Evolutionary conservation across 176 grass and related monocot genomes (phyloP), one percentile per base, ranked within the genome.

Genomic region (Tillandsia leiboldiana): DNA sequence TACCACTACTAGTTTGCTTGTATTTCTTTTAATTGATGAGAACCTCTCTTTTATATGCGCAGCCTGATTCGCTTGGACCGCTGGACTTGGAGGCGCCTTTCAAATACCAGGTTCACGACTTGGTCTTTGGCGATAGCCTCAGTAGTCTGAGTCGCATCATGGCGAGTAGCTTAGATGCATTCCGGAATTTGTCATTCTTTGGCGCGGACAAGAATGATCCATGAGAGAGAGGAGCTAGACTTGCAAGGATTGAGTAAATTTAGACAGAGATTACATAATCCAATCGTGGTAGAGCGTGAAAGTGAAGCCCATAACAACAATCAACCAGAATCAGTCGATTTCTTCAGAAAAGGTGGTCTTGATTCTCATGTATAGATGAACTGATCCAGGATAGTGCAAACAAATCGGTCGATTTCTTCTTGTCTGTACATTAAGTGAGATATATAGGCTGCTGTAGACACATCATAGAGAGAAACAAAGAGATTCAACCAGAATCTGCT

Each of bases 11-110:
- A 58, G 47, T 12, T 52, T 9, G 11, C 61, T 51, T 1, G 15
- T 50, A 56, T 75, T 68, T 57, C 64, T 64, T 5, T 10, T 78
- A 63, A 47, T 26, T 68, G 20, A 67, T 77, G 51, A 47, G 24
- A 10, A 51, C 17, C 49, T 64, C 58, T 51, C 48, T 66, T 62
- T 76, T 59, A n/a, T 79, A 42, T 63, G 67, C 68, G 63, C 84
- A 99, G 90, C 78, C 87, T 61, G 95, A 99, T 86, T 99, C 95
- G 70, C 80, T 99, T 51, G 95, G 85, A 72, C 89, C 84, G 74
- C 73, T 99, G 75, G 95, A 99, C 83, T 74, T 99, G 78, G 90
- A 91, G 49, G 72, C 76, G 51, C 75, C 78, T 1, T 62, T 74
- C 67, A 86, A 78, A 84, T 90, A 78, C 69, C 82, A 88, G 63